A percentile compares a stretch with the other conserved stretches of the same genome.
Evolutionary conservation across 2,329 filamentous ascomycete species (phyloP).

Genomic region (Beauveria pseudobassiana): DNA sequence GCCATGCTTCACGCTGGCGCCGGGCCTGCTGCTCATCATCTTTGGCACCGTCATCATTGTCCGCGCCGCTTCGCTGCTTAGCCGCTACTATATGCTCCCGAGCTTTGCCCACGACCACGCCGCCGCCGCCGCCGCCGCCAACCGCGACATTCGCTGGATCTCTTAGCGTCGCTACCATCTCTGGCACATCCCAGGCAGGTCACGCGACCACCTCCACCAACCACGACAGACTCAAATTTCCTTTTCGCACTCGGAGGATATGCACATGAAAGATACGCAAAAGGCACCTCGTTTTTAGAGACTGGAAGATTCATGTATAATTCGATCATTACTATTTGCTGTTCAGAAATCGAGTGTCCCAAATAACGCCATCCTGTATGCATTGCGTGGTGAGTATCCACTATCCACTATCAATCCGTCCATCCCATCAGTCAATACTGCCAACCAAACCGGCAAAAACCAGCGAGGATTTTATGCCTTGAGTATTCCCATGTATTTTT

Average conservation of each 20-base stretch:
- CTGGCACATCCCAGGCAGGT: neutral
- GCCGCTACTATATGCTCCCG: slow-evolving; percentile 6
- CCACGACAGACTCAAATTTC: neutral
- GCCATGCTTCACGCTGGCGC: slow-evolving; percentile 11
- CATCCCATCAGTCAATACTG: neutral
- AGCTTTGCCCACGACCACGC: slow-evolving; percentile 5
- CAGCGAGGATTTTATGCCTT: neutral
- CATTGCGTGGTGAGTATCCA: neutral
- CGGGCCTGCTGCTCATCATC: slow-evolving; percentile 6
- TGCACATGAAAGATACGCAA: neutral
- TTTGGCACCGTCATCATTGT: slow-evolving; percentile 8
- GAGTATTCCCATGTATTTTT: neutral
- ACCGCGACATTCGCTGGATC: slow-evolving; percentile 7
- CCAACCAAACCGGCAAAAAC: neutral
- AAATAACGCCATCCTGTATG: slow-evolving; percentile 1
- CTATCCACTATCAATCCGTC: neutral
- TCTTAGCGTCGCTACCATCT: neutral
- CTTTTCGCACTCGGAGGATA: neutral
- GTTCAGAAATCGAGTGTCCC: neutral
- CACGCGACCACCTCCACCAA: slow-evolving; percentile 7
- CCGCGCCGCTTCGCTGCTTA: slow-evolving; percentile 10
- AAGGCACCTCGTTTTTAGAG: neutral
- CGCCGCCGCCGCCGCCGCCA: neutral
- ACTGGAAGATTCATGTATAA: neutral
- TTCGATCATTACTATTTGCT: slow-evolving; percentile 2